Conservation (phyloP, 768 basidiomycete species). For the Russula earlei region DNA sequence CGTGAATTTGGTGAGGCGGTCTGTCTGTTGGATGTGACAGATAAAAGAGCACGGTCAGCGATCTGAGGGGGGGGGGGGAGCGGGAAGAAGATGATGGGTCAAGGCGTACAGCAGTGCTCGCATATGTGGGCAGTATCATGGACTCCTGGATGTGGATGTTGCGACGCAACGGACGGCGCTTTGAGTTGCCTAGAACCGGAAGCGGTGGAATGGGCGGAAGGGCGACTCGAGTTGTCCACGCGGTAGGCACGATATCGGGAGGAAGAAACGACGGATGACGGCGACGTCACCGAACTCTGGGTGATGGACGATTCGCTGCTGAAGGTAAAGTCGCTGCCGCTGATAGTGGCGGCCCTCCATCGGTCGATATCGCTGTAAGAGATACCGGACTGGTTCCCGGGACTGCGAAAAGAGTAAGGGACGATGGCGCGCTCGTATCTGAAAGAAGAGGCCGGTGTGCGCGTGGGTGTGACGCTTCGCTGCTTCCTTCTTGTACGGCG, state of each 20-base stretch:
- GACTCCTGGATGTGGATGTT: not conserved
- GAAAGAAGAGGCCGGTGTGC: not conserved
- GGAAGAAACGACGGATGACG: constrained; percentile 7
- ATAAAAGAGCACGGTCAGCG: not conserved
- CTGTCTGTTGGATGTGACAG: not conserved
- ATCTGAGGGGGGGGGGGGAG: too few species aligned
- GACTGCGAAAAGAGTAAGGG: constrained; percentile 9
- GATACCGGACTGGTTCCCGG: constrained; percentile 9
- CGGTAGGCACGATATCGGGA: constrained; percentile 8
- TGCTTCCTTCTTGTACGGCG: constrained; percentile 3
- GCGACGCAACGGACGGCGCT: not conserved
- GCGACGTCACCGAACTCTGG: constrained; percentile 1
- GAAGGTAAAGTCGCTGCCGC: constrained; percentile 13
- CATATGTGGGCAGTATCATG: constrained; percentile 7
- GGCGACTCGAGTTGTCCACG: not conserved
- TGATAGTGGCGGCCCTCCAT: constrained; percentile 1
- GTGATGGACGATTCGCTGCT: constrained; percentile 17
- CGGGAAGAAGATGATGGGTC: not conserved
- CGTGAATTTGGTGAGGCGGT: constrained; percentile 15
- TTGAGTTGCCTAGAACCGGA: not conserved
- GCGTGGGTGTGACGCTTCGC: constrained; percentile 13
- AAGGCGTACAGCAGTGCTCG: constrained; percentile 9
- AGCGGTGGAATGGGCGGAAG: not conserved
- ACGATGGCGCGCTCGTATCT: not conserved
- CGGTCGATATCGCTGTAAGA: constrained; percentile 14